Evolutionary conservation across 176 grass and related monocot species (phyloP).

Genomic region (Triticum dicoccoides): DNA sequence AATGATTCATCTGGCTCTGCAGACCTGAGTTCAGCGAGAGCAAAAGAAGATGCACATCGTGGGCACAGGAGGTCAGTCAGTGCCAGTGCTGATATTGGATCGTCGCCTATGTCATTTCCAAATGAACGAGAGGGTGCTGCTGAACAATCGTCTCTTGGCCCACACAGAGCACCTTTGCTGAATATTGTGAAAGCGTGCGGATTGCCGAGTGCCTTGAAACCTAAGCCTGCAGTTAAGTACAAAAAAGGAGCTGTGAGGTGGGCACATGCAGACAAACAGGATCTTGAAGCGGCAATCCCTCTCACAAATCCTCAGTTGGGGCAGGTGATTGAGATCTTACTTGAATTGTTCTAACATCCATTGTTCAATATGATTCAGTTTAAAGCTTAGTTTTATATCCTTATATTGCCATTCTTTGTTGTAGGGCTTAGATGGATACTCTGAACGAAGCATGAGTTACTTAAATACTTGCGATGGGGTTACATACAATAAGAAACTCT

Average conservation of each 20-base stretch:
- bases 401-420: not conserved
- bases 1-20: constrained; percentile 57
- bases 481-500: constrained; percentile 67
- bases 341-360: constrained; percentile 5
- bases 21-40: constrained; percentile 39
- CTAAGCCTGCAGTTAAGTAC: constrained; percentile 60
- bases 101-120: constrained; percentile 60
- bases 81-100: constrained; percentile 67
- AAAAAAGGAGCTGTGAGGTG: constrained; percentile 65
- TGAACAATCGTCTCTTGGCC: constrained; percentile 50
- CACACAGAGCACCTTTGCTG: constrained; percentile 36
- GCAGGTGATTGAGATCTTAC: constrained; percentile 46
- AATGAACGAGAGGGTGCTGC: constrained; percentile 55
- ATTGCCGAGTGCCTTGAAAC: constrained; percentile 53
- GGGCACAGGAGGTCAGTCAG: constrained; percentile 64
- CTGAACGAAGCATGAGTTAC: constrained; percentile 61
- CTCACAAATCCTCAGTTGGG: constrained; percentile 49
- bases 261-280: constrained; percentile 36
- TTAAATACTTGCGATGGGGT: constrained; percentile 52
- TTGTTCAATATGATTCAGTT: constrained; percentile 12
- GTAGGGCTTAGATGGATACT: constrained; percentile 52
- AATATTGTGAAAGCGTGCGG: constrained; percentile 59
- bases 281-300: constrained; percentile 49
- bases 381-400: constrained; percentile 13
- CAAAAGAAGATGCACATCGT: constrained; percentile 31